phyloP scores from a whole-genome alignment of 177 flowering plant genomes.

The Vitis hybrid region DNA sequence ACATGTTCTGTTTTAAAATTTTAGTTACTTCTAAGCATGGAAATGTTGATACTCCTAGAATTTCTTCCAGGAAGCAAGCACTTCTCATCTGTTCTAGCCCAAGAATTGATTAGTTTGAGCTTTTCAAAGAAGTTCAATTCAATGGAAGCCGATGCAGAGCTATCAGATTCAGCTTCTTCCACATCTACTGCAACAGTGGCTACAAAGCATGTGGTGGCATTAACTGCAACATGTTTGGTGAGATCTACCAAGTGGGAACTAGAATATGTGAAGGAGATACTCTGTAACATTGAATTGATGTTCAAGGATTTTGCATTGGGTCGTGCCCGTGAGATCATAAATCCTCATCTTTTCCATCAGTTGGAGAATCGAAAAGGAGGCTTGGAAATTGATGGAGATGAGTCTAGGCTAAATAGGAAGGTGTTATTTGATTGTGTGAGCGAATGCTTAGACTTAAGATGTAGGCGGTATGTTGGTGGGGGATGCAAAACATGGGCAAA shows the following conservation, averaged over 20 bases:
- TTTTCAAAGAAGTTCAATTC: conserved; percentile 25
- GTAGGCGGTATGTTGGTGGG: conserved; percentile 46
- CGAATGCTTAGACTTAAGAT: conserved; percentile 72
- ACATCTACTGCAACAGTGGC: conserved; percentile 20
- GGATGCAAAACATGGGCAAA: conserved; percentile 59
- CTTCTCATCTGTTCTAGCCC: conserved; percentile 47
- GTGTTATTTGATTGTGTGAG: conserved; percentile 65
- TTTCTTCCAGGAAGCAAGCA: conserved; percentile 50
- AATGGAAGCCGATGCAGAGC: conserved; percentile 56
- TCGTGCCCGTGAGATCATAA: conserved; percentile 45
- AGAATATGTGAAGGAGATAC: conserved; percentile 57
- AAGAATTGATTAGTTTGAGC: conserved; percentile 31
- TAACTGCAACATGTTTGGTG: conserved; percentile 5
- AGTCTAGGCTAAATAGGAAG: conserved; percentile 35
- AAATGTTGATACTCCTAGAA: not conserved
- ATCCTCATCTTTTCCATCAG: conserved; percentile 61
- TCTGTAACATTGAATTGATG: conserved; percentile 48
- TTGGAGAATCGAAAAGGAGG: conserved; percentile 48
- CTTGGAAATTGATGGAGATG: conserved; percentile 16
- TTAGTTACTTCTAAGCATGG: not conserved
- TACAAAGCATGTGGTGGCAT: conserved; percentile 15
- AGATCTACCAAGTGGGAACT: conserved; percentile 50
- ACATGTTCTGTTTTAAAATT: not conserved
- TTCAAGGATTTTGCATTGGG: conserved; percentile 61
- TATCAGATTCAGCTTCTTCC: conserved; percentile 85